These are phyloP conservation scores for Rhizophagus clarus DNA, from an alignment of 192 early-diverging fungal genomes.

Conservation along the genomic window DNA sequence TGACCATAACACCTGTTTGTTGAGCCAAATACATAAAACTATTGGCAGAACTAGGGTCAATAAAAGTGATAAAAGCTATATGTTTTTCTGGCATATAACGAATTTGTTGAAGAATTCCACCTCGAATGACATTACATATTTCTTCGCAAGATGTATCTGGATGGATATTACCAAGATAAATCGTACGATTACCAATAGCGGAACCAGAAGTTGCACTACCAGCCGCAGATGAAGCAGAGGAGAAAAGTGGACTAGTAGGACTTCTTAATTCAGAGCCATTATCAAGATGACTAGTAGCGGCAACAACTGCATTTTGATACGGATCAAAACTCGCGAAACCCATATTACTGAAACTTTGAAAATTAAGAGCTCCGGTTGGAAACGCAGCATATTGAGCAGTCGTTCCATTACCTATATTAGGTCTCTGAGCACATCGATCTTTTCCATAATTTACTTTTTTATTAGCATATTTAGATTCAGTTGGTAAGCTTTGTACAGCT, in stretches of 20 bases:
- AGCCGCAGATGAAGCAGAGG: slow-evolving; percentile 27
- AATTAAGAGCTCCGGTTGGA: slow-evolving; percentile 20
- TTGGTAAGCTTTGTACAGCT: slow-evolving; percentile 66
- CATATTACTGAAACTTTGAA: slow-evolving; percentile 36
- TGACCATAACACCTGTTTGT: slow-evolving; percentile 66
- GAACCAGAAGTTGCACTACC: slow-evolving; percentile 32
- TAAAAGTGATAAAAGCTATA: slow-evolving; percentile 85
- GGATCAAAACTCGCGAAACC: slow-evolving; percentile 33
- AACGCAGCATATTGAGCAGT: slow-evolving; percentile 31
- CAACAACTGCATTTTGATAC: slow-evolving; percentile 29
- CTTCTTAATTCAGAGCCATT: slow-evolving; percentile 16
- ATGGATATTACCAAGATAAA: slow-evolving; percentile 82
- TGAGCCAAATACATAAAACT: slow-evolving; percentile 63
- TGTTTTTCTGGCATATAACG: slow-evolving; percentile 75
- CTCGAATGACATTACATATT: slow-evolving; percentile 85
- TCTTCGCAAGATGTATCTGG: slow-evolving; percentile 80
- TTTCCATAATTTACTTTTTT: slow-evolving; percentile 79
- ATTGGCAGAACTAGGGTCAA: slow-evolving; percentile 68
- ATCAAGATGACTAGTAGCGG: slow-evolving; percentile 29
- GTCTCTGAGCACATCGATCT: slow-evolving; percentile 71
- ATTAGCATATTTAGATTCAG: slow-evolving; percentile 55
- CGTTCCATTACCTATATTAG: background rate
- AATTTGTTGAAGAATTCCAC: slow-evolving; percentile 81
- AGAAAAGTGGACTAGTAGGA: slow-evolving; percentile 29
- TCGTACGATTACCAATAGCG: slow-evolving; percentile 65